These are phyloP conservation scores for Aegilops sharonensis DNA, from an alignment of 176 grass and related monocot genomes.

Conservation along the genomic window DNA sequence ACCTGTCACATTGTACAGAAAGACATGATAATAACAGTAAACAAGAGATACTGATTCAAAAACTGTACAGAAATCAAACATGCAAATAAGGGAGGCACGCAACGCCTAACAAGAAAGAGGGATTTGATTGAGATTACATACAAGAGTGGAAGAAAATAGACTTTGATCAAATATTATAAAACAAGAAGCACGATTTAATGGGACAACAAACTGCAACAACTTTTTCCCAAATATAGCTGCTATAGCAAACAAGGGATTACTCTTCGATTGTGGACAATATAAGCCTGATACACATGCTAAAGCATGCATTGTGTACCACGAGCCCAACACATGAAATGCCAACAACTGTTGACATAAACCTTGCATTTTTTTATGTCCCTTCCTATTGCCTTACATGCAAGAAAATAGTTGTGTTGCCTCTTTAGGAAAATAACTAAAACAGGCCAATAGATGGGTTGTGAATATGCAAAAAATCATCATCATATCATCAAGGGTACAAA, in stretches of 20 bases:
- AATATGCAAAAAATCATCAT: not conserved
- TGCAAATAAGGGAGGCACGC: not conserved
- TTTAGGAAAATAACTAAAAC: not conserved
- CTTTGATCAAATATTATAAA: not conserved
- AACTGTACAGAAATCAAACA: not conserved
- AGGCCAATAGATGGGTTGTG: not conserved
- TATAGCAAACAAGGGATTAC: not conserved
- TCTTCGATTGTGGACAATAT: not conserved
- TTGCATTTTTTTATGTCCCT: not conserved
- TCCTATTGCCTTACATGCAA: not conserved
- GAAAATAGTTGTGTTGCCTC: not conserved
- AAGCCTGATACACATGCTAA: not conserved
- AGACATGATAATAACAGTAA: conserved; percentile 25
- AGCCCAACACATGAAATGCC: not conserved
- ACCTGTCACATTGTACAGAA: conserved; percentile 53
- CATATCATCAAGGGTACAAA: not conserved
- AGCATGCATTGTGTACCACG: not conserved
- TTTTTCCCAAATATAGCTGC: conserved; percentile 4
- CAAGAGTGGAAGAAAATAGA: not conserved
- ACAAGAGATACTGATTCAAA: conserved; percentile 24
- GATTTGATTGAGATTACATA: not conserved
- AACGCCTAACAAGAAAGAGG: conserved; percentile 1
- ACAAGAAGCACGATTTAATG: not conserved
- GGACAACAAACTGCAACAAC: not conserved
- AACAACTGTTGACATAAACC: not conserved